Percentiles rank a stretch among this genome's conserved stretches.
Conservation (phyloP, 2,329 filamentous ascomycete genomes). For the Aspergillus alliaceus region DNA sequence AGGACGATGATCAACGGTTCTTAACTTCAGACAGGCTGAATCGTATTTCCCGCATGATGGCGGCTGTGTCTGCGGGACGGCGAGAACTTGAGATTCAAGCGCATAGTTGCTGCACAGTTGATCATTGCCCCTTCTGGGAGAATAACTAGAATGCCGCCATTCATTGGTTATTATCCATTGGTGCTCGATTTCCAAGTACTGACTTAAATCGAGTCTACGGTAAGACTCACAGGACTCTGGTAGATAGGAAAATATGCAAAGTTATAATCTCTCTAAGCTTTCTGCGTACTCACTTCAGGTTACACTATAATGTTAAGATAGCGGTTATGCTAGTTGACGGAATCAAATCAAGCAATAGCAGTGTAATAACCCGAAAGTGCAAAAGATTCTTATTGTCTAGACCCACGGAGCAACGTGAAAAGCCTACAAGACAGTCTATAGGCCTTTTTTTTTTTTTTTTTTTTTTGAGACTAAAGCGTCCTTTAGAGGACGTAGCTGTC, state of each 20-base stretch:
- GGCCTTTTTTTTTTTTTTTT: too few relatives aligned
- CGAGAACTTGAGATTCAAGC: neutral
- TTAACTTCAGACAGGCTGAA: neutral
- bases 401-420: neutral
- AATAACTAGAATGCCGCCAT: neutral
- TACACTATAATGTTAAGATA: neutral
- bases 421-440: neutral
- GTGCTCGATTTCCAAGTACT: neutral
- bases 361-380: neutral
- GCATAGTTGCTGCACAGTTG: neutral
- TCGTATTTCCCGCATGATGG: neutral
- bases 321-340: neutral
- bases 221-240: too few relatives aligned
- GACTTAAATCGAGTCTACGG: too few relatives aligned
- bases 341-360: neutral
- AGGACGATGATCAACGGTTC: neutral
- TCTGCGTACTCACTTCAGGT: neutral
- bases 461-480: neutral
- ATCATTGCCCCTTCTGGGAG: neutral
- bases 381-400: neutral
- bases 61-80: neutral
- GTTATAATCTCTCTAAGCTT: neutral
- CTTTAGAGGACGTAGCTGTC: conserved; percentile 26
- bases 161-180: neutral
- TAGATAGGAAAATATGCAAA: neutral